These are phyloP conservation scores for Isoetes taiwanensis DNA, from an alignment of 75 land plant species.

Conservation along the genomic window DNA sequence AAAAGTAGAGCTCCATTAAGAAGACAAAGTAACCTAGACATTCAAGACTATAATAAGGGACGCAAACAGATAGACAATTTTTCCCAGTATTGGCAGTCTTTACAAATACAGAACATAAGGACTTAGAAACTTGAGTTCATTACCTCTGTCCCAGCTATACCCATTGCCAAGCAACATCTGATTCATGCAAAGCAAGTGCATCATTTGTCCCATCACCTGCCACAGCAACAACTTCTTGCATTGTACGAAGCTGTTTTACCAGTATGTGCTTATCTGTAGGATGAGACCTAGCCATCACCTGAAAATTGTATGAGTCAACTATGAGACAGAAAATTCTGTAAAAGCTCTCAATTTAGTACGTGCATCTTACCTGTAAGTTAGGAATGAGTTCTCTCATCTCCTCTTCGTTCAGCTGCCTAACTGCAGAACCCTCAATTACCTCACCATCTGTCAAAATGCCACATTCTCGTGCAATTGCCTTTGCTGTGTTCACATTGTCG, in stretches of 20 bases:
- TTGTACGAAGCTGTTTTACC: slow-evolving; percentile 61
- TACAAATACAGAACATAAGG: no score
- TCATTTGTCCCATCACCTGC: slow-evolving; percentile 88
- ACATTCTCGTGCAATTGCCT: background rate
- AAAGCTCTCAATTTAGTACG: no score
- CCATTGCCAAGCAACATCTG: slow-evolving; percentile 71
- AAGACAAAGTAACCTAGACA: no score
- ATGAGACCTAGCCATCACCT: slow-evolving; percentile 99
- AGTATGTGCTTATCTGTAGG: slow-evolving; percentile 86
- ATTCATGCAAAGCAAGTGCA: slow-evolving; percentile 26
- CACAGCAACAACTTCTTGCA: slow-evolving; percentile 83
- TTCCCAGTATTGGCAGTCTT: no score
- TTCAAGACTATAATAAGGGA: no score
- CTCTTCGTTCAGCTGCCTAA: slow-evolving; percentile 43
- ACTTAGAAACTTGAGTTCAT: no score
- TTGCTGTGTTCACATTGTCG: slow-evolving; percentile 36
- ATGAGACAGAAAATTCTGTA: no score
- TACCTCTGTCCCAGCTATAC: slow-evolving; percentile 71
- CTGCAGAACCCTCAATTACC: slow-evolving; percentile 82
- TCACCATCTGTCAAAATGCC: slow-evolving; percentile 21
- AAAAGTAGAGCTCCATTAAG: no score
- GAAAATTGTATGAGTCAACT: no score
- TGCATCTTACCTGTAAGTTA: slow-evolving; percentile 69
- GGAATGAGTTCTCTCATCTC: slow-evolving; percentile 52
- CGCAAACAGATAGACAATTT: no score